These are phyloP conservation scores for Parathielavia appendiculata DNA, from an alignment of 495 filamentous ascomycete genomes.

Conservation along the genomic window DNA sequence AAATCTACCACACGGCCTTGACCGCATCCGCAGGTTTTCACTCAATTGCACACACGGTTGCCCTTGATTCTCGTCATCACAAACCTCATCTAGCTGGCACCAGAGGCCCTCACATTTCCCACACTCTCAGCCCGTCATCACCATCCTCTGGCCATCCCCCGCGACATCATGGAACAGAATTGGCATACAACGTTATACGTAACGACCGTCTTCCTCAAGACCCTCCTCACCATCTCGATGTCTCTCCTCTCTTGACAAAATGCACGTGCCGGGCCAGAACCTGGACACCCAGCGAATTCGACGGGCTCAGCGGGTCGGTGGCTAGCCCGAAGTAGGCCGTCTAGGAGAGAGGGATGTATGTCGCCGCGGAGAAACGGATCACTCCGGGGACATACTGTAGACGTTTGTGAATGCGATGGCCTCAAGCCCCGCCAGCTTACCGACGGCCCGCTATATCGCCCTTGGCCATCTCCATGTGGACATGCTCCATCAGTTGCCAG, in stretches of 20 bases:
- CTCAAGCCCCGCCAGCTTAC: too few species aligned
- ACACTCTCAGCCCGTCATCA: slow-evolving; percentile 11
- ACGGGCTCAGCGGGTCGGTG: slow-evolving; percentile 50
- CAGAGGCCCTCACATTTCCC: slow-evolving; percentile 10
- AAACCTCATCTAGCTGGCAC: slow-evolving; percentile 9
- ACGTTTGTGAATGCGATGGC: too few species aligned
- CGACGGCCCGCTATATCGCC: too few species aligned
- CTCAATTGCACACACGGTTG: slow-evolving; percentile 8
- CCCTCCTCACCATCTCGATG: slow-evolving; percentile 21
- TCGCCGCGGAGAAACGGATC: too few species aligned
- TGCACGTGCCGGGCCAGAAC: slow-evolving; percentile 37
- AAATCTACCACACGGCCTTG: not conserved
- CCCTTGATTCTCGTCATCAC: not conserved
- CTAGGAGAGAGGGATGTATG: too few species aligned
- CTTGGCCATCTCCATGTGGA: too few species aligned
- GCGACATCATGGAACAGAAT: slow-evolving; percentile 31
- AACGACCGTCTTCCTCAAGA: slow-evolving; percentile 24
- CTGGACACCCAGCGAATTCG: slow-evolving; percentile 45
- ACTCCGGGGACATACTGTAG: too few species aligned
- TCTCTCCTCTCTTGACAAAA: slow-evolving; percentile 21
- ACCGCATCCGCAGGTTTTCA: slow-evolving; percentile 8
- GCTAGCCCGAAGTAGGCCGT: slow-evolving; percentile 22
- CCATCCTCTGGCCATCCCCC: slow-evolving; percentile 15
- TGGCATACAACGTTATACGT: slow-evolving; percentile 24
- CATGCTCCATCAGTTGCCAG: too few species aligned